phyloP scores from a whole-genome alignment of 2,329 filamentous ascomycete species.

The Helotiales sp. region DNA sequence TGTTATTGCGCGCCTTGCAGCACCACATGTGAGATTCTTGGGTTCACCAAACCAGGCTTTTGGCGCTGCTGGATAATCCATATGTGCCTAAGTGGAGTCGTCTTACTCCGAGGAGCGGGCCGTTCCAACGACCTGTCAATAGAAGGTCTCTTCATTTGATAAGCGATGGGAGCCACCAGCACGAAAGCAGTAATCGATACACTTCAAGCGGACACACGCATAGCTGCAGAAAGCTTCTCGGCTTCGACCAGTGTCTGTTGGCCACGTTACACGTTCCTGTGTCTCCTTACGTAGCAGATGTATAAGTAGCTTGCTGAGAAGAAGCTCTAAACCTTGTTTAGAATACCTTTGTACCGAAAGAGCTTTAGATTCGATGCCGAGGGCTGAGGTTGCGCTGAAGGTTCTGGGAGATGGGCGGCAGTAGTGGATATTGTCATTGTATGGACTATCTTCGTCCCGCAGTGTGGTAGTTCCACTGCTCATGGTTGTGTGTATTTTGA shows the following conservation, averaged over 20 bases:
- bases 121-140: constrained; percentile 1
- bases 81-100: neutral
- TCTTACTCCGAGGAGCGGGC: neutral
- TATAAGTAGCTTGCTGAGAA: constrained; percentile 1
- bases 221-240: neutral
- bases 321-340: neutral
- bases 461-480: neutral
- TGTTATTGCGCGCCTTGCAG: neutral
- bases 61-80: neutral
- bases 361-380: neutral
- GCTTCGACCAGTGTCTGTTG: neutral
- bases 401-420: neutral
- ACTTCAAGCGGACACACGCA: neutral
- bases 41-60: too few relatives aligned
- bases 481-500: neutral
- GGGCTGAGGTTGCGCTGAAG: neutral
- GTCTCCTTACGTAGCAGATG: neutral
- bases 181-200: neutral
- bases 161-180: neutral
- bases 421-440: neutral
- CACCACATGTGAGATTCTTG: neutral
- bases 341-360: neutral
- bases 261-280: neutral
- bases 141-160: neutral
- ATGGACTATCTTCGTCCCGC: neutral